Evolutionary conservation across 2,329 filamentous ascomycete genomes (phyloP).

Genomic region (Gaeumannomyces sp.): DNA sequence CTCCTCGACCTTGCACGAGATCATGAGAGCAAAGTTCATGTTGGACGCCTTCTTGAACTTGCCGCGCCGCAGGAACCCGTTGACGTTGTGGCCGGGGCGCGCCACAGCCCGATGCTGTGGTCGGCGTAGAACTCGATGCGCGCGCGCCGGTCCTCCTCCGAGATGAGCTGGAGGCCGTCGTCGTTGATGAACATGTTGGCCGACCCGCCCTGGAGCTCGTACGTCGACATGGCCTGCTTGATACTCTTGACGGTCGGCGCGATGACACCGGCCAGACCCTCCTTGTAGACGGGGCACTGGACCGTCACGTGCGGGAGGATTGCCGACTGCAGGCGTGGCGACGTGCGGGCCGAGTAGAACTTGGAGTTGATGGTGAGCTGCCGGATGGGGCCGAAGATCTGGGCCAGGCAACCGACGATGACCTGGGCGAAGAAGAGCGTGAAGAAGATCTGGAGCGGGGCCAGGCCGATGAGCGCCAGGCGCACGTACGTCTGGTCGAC

Average conservation of each 20-base stretch:
- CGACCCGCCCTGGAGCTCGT: conserved; percentile 71
- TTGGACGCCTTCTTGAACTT: conserved; percentile 69
- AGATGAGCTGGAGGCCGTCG: conserved; percentile 64
- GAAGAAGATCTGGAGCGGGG: conserved; percentile 72
- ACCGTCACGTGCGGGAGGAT: conserved; percentile 70
- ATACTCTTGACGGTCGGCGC: conserved; percentile 70
- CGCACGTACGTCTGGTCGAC: conserved; percentile 59
- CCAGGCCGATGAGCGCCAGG: conserved; percentile 57
- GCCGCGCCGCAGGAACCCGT: conserved; percentile 56
- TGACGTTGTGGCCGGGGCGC: conserved; percentile 56
- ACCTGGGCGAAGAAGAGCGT: conserved; percentile 77
- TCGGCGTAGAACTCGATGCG: conserved; percentile 64
- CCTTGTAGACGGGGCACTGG: conserved; percentile 85
- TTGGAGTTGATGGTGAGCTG: conserved; percentile 72
- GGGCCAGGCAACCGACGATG: conserved; percentile 67
- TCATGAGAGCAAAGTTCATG: conserved; percentile 65
- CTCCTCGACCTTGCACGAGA: conserved; percentile 65
- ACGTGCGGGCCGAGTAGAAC: conserved; percentile 71
- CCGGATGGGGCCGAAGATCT: conserved; percentile 68
- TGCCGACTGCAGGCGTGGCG: conserved; percentile 50
- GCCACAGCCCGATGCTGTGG: conserved; percentile 64
- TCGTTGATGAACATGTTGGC: conserved; percentile 74
- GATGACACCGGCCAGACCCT: conserved; percentile 70
- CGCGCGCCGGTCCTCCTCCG: conserved; percentile 53
- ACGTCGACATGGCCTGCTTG: conserved; percentile 71